Evolutionary conservation across 805 yeast genomes (phyloP).

Genomic region (Candida manassasensis): DNA sequence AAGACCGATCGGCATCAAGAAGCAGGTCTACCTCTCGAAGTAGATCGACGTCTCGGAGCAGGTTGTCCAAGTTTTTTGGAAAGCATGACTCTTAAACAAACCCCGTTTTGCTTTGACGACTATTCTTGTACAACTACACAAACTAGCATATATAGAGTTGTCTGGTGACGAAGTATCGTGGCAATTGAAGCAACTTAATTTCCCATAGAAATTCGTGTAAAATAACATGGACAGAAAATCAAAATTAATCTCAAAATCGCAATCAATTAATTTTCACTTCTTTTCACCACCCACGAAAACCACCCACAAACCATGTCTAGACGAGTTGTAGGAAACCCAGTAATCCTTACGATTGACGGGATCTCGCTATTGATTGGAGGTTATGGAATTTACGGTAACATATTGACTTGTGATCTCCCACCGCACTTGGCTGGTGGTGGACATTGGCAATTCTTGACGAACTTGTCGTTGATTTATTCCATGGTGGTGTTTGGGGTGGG

Average conservation of each 20-base stretch:
- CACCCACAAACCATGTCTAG: constrained; percentile 5
- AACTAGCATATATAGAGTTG: too few relatives aligned
- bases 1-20: constrained; percentile 15
- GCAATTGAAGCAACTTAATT: too few relatives aligned
- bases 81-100: constrained; percentile 4
- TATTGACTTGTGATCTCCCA: constrained; percentile 38
- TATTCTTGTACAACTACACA: too few relatives aligned
- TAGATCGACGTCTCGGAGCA: constrained; percentile 10
- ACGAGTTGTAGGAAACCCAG: constrained; percentile 28
- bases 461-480: constrained; percentile 50
- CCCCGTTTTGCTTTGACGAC: too few relatives aligned
- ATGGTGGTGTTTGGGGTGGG: constrained; percentile 39
- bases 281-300: too few relatives aligned
- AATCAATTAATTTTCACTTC: too few relatives aligned
- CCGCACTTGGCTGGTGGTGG: constrained; percentile 51
- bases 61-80: constrained; percentile 7
- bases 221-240: too few relatives aligned
- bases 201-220: too few relatives aligned
- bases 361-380: constrained; percentile 24
- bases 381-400: constrained; percentile 21
- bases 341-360: constrained; percentile 19
- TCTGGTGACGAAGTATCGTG: too few relatives aligned
- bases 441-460: constrained; percentile 68
- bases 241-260: too few relatives aligned
- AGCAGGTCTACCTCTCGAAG: constrained; percentile 15